Percentiles rank a stretch among this genome's conserved stretches.
phyloP scores from a whole-genome alignment of 1,284 basidiomycete species.

The Agaricales sp. region DNA sequence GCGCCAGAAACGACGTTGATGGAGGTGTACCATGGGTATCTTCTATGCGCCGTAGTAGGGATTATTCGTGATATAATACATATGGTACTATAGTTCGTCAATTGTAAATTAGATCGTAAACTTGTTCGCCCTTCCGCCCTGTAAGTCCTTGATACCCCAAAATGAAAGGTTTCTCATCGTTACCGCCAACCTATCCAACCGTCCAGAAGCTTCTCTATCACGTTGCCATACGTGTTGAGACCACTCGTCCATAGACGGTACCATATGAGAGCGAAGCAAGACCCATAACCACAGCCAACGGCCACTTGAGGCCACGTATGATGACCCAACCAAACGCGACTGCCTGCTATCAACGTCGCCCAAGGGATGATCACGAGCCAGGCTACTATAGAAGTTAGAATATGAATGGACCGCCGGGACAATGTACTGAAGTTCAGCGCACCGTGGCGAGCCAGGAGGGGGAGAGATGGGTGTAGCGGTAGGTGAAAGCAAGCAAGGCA shows the following conservation, averaged over 20 bases:
- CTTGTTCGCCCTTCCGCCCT: not conserved
- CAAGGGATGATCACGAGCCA: conserved; percentile 36
- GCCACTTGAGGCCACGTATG: conserved; percentile 70
- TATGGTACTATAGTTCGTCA: conserved; percentile 2
- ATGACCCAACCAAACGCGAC: conserved; percentile 72
- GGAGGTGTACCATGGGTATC: conserved; percentile 5
- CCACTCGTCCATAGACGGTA: conserved; percentile 46
- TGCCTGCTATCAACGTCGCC: conserved; percentile 47
- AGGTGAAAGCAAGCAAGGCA: conserved; percentile 46
- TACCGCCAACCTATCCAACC: not conserved
- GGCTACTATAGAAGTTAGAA: conserved; percentile 22
- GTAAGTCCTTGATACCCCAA: not conserved
- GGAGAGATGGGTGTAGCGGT: conserved; percentile 37
- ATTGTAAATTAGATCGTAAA: not conserved
- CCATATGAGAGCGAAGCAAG: conserved; percentile 47
- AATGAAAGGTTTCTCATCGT: not conserved
- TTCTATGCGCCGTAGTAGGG: conserved; percentile 12
- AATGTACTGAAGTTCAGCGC: conserved; percentile 7
- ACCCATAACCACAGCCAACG: conserved; percentile 56
- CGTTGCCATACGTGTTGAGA: conserved; percentile 21
- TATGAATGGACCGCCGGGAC: conserved; percentile 17
- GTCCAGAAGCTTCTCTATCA: not conserved
- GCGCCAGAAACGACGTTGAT: conserved; percentile 21
- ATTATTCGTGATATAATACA: conserved; percentile 11
- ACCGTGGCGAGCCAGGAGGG: not conserved